Evolutionary conservation across 257 asterid genomes (phyloP).

Genomic region (Capsicum rhomboideum): DNA sequence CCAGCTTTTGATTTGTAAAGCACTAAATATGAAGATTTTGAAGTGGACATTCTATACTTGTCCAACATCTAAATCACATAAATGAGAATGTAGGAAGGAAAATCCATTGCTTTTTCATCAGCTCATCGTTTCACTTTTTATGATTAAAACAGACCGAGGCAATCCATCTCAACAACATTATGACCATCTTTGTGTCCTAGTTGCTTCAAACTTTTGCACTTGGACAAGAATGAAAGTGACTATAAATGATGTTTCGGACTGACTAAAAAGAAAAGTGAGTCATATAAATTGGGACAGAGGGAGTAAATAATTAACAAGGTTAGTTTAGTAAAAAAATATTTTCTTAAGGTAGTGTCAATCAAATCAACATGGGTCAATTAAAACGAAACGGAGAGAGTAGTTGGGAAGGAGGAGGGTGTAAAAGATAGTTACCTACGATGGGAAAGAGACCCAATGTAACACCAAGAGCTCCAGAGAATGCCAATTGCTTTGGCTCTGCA

Average conservation of each 20-base stretch:
- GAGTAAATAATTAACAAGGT: no score
- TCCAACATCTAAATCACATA: neutral
- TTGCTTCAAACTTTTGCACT: neutral
- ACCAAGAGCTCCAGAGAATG: constrained; percentile 87
- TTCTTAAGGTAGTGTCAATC: no score
- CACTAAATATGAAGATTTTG: neutral
- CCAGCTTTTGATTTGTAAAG: neutral
- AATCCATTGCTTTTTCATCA: neutral
- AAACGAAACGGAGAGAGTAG: no score
- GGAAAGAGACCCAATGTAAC: constrained; percentile 81
- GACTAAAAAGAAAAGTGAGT: no score
- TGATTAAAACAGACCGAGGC: neutral
- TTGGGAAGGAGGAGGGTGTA: no score
- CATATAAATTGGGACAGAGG: no score
- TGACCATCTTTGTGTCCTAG: neutral
- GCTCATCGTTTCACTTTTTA: neutral
- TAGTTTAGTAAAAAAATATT: no score
- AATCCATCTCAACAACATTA: neutral
- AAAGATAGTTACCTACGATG: constrained; percentile 51
- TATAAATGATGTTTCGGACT: no score
- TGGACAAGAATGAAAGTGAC: neutral
- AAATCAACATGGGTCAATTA: no score
- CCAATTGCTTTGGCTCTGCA: constrained; percentile 83
- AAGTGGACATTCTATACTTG: neutral
- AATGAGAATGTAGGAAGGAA: neutral